phyloP scores from a whole-genome alignment of 192 early-diverging fungal species.

The Podila verticillata region DNA sequence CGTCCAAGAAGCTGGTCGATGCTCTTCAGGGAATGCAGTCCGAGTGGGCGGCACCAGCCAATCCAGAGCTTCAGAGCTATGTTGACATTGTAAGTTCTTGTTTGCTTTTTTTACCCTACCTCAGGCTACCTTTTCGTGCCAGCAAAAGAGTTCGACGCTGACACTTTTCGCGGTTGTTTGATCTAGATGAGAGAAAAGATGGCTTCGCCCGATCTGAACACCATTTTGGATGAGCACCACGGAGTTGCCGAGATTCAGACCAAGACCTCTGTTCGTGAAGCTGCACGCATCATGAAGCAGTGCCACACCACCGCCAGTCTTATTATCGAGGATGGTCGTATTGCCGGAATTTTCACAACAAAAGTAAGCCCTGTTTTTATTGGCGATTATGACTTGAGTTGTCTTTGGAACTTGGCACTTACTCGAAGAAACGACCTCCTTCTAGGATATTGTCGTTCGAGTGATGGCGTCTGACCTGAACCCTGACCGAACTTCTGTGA shows the following conservation, averaged over 20 bases:
- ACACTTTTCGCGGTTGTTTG: background rate
- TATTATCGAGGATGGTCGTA: slow-evolving; percentile 71
- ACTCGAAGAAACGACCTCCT: background rate
- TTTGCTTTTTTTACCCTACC: background rate
- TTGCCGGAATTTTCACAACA: slow-evolving; percentile 76
- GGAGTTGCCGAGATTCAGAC: slow-evolving; percentile 70
- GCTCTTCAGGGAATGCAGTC: slow-evolving; percentile 82
- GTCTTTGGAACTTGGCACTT: background rate
- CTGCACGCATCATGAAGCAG: slow-evolving; percentile 77
- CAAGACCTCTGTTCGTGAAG: slow-evolving; percentile 74
- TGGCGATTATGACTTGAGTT: no score
- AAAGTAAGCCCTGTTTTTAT: slow-evolving; percentile 18
- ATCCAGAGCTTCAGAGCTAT: slow-evolving; percentile 66
- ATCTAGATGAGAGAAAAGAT: slow-evolving; percentile 72
- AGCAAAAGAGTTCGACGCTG: background rate
- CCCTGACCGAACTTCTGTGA: slow-evolving; percentile 87
- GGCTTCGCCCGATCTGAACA: slow-evolving; percentile 88
- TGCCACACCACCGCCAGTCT: slow-evolving; percentile 76
- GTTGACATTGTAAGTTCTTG: slow-evolving; percentile 61
- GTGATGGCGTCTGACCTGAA: slow-evolving; percentile 87
- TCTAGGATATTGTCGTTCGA: slow-evolving; percentile 83
- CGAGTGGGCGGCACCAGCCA: slow-evolving; percentile 72
- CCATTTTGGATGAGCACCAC: slow-evolving; percentile 72
- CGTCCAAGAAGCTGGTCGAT: slow-evolving; percentile 79
- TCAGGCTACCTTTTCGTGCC: background rate